These are phyloP conservation scores for Dichotomocladium elegans DNA, from an alignment of 371 early-diverging fungal species.

Conservation along the genomic window DNA sequence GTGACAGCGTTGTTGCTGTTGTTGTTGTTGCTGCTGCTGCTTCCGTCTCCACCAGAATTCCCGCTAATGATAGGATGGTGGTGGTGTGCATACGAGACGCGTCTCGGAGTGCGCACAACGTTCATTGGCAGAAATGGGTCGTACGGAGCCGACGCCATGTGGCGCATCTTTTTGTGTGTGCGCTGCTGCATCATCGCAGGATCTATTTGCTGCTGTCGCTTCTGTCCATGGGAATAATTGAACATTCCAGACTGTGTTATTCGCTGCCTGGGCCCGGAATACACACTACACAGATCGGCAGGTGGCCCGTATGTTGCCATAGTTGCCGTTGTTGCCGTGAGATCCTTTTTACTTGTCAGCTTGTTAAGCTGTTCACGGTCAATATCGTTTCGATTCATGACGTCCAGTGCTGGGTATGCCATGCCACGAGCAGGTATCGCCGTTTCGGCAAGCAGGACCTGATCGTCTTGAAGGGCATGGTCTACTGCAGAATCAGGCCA, in stretches of 20 bases:
- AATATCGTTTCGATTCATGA: conserved; percentile 11
- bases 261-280: neutral
- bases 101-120: too few species aligned
- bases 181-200: too few species aligned
- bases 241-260: neutral
- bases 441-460: neutral
- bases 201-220: neutral
- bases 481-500: neutral
- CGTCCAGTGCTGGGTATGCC: neutral
- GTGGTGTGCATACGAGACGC: too few species aligned
- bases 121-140: neutral
- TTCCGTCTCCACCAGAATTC: too few species aligned
- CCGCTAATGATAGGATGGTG: too few species aligned
- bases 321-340: neutral
- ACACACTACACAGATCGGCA: neutral
- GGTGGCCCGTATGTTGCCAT: neutral
- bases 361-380: conserved; percentile 17
- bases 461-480: neutral
- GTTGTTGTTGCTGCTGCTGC: conserved; percentile 7
- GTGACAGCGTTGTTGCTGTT: conserved; percentile 3
- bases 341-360: conserved; percentile 11
- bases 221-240: neutral
- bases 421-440: neutral
- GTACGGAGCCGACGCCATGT: neutral
- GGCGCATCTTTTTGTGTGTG: neutral